A percentile compares a stretch with the other conserved stretches of the same genome.
These are phyloP conservation scores for Mycosphaerella sp. DNA, from an alignment of 2,329 filamentous ascomycete genomes.

Conservation along the genomic window DNA sequence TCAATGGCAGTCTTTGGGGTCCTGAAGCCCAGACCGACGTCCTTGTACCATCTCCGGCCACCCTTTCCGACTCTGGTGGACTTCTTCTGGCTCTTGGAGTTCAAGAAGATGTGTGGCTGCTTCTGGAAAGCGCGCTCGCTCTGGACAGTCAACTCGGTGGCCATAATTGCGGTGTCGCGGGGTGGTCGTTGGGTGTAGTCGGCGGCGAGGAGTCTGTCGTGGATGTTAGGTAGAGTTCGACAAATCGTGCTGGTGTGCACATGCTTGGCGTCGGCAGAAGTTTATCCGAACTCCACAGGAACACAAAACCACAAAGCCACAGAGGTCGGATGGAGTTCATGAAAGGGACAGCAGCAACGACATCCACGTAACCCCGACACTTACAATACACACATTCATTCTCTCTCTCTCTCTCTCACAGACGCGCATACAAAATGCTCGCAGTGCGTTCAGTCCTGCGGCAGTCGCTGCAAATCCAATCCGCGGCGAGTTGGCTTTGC, in stretches of 20 bases:
- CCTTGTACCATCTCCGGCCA: constrained; percentile 98
- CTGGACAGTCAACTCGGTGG: constrained; percentile 98
- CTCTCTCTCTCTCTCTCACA: too few relatives aligned
- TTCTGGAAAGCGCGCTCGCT: constrained; percentile 99
- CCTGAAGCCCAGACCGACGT: constrained; percentile 98
- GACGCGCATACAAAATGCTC: not conserved
- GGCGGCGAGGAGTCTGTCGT: constrained; percentile 7
- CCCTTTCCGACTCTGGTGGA: constrained; percentile 77
- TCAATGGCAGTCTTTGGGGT: constrained; percentile 99
- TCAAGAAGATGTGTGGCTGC: constrained; percentile 99
- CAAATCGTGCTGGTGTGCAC: not conserved
- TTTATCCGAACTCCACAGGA: not conserved
- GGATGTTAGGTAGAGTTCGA: not conserved
- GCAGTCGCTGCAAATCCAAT: not conserved
- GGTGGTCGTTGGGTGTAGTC: constrained; percentile 11
- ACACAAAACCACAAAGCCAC: not conserved
- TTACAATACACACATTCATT: not conserved
- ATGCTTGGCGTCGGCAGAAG: not conserved
- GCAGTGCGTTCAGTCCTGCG: not conserved
- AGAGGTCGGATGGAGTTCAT: too few relatives aligned
- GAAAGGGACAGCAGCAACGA: not conserved
- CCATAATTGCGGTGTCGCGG: constrained; percentile 60
- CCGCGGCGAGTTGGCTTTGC: not conserved
- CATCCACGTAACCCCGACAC: not conserved
- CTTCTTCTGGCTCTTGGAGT: constrained; percentile 90